phyloP scores from a whole-genome alignment of 106 monocot species.

The Chionographis japonica region DNA sequence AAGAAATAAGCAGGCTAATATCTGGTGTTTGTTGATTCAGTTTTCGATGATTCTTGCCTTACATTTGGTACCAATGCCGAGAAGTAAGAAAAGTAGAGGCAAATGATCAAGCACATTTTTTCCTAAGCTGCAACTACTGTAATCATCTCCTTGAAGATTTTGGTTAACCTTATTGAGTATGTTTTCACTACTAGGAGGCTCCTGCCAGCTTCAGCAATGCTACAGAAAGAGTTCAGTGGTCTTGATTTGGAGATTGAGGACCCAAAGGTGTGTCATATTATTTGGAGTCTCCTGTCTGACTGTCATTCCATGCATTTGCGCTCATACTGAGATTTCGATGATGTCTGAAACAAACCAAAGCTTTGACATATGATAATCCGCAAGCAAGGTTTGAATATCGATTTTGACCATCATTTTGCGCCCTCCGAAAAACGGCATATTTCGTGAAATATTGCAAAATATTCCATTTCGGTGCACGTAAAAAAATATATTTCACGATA shows the following conservation, averaged over 20 bases:
- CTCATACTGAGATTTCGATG: not conserved
- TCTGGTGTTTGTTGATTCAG: not conserved
- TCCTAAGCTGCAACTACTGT: no score
- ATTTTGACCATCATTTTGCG: no score
- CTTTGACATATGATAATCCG: not conserved
- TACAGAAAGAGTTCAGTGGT: constrained; percentile 44
- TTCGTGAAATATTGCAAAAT: no score
- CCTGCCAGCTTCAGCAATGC: constrained; percentile 46
- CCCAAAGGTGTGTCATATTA: constrained; percentile 23
- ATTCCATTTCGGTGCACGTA: no score
- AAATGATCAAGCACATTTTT: no score
- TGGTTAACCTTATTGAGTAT: not conserved
- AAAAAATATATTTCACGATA: no score
- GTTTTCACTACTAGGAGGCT: constrained; percentile 36
- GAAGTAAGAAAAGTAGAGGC: no score
- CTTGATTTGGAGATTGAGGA: constrained; percentile 36
- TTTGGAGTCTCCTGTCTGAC: not conserved
- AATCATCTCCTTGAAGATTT: no score
- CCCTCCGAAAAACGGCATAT: no score
- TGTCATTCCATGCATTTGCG: not conserved
- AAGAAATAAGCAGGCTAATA: not conserved
- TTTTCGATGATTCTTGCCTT: not conserved
- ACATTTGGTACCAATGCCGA: not conserved
- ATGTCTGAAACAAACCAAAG: not conserved
- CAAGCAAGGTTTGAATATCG: not conserved